A percentile compares a stretch with the other conserved stretches of the same genome.
Conservation (phyloP, 176 grass and related monocot species). For the Triticum aestivum region IWGSC_CS_RefSeq_v2.1 NC_057802.1:482275950-482276449, state of each 20-base stretch:
- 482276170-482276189: not conserved
- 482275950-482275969: constrained; percentile 33
- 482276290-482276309: too few species aligned
- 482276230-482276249: too few species aligned
- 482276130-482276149: not conserved
- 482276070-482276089: constrained; percentile 7
- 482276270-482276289: too few species aligned
- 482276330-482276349: too few species aligned
- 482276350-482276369: too few species aligned
- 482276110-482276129: not conserved
- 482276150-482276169: not conserved
- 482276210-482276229: too few species aligned
- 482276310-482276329: too few species aligned
- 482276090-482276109: not conserved
- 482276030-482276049: constrained; percentile 1
- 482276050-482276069: not conserved
- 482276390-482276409: too few species aligned
- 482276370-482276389: too few species aligned
- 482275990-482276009: constrained; percentile 18
- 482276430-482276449: too few species aligned
- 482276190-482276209: not conserved
- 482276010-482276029: constrained; percentile 25
- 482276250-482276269: too few species aligned
- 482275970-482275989: constrained; percentile 43
- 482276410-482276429: too few species aligned